Evolutionary conservation across 2,329 filamentous ascomycete genomes (phyloP).

Genomic region (Diplodia mutila): DNA sequence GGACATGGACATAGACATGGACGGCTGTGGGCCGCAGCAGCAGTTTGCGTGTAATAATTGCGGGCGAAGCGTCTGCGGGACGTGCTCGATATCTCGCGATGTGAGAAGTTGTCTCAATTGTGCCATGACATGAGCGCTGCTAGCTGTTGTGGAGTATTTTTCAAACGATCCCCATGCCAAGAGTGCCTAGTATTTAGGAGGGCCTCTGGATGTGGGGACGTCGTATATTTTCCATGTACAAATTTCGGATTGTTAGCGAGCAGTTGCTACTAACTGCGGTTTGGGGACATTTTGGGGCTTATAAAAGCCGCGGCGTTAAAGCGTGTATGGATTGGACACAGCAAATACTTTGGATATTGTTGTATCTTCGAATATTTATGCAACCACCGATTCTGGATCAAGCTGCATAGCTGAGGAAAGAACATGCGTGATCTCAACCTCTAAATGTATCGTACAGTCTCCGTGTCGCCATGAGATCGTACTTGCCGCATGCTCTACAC

Average conservation of each 20-base stretch:
- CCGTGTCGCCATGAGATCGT: neutral
- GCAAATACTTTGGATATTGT: neutral
- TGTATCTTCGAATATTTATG: neutral
- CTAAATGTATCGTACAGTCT: constrained; percentile 1
- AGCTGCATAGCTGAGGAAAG: neutral
- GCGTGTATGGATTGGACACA: neutral
- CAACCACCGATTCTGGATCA: neutral
- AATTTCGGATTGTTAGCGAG: neutral
- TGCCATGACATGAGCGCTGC: constrained; percentile 33
- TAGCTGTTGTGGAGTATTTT: neutral
- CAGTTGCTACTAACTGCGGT: neutral
- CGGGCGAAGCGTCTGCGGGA: constrained; percentile 46
- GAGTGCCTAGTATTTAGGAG: neutral
- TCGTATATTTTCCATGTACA: neutral
- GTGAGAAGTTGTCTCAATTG: constrained; percentile 48
- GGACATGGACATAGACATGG: constrained; percentile 45
- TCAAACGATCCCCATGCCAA: neutral
- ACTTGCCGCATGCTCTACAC: neutral
- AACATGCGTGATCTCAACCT: neutral
- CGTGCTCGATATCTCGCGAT: constrained; percentile 46
- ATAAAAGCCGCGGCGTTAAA: neutral
- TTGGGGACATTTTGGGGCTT: neutral
- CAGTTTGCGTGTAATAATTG: constrained; percentile 45
- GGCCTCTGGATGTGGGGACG: neutral
- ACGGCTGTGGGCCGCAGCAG: constrained; percentile 32